Conservation (phyloP, 2,329 filamentous ascomycete species). For the Leptographium lundbergii region DNA sequence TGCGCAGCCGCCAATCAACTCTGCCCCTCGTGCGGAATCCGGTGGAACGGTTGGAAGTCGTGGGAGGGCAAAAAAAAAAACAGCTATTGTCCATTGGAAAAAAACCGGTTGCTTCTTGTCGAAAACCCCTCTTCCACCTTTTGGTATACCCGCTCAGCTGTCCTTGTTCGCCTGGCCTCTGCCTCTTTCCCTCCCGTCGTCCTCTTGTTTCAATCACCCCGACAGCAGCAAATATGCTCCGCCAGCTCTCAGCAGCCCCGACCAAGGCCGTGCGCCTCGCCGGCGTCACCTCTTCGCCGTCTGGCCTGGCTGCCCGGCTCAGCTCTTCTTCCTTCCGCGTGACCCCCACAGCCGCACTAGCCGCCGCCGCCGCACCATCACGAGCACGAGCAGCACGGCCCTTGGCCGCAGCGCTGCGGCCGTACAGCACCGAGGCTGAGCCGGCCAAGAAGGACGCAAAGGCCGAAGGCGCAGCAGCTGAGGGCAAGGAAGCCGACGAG, state of each 20-base stretch:
- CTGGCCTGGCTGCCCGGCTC: slow-evolving; percentile 15
- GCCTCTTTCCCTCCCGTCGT: background rate
- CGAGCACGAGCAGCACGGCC: background rate
- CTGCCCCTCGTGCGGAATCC: background rate
- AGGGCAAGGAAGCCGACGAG: slow-evolving; percentile 2
- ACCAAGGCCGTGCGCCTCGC: slow-evolving; percentile 8
- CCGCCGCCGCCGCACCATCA: background rate
- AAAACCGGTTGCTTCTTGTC: background rate
- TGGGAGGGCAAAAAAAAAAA: background rate
- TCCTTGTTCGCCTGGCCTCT: background rate
- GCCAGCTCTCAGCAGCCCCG: slow-evolving; percentile 7
- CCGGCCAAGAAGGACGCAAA: slow-evolving; percentile 15
- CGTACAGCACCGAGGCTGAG: slow-evolving; percentile 35
- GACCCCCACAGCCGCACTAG: background rate
- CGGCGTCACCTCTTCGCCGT: background rate
- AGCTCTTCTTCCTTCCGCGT: background rate
- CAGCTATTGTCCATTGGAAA: slow-evolving; percentile 1
- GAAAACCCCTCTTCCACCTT: background rate
- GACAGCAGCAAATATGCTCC: slow-evolving; percentile 8
- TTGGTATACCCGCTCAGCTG: no score
- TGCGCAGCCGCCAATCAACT: background rate
- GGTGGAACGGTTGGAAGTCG: background rate
- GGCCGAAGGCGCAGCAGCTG: slow-evolving; percentile 8
- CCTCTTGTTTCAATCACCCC: background rate
- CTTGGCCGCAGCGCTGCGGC: slow-evolving; percentile 12